A percentile compares a stretch with the other conserved stretches of the same genome.
Evolutionary conservation across 106 monocot genomes (phyloP).

Genomic region (Gastrodia elata): DNA sequence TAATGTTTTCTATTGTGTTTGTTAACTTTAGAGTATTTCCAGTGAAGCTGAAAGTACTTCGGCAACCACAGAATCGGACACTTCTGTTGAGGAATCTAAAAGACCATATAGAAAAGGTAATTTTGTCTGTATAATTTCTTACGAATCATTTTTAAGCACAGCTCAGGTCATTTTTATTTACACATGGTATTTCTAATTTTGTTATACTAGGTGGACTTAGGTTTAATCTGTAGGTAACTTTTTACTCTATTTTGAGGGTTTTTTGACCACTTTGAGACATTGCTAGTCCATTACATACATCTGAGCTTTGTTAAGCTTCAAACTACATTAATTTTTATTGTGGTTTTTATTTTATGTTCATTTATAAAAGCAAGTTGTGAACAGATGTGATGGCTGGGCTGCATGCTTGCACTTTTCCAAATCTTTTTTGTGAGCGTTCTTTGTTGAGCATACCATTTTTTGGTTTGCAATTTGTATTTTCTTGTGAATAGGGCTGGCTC

Average conservation of each 20-base stretch:
- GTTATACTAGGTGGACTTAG: not conserved
- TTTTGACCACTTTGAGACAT: not conserved
- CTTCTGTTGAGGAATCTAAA: not conserved
- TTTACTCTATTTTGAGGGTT: not conserved
- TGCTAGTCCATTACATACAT: too few species aligned
- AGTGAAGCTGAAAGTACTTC: conserved; percentile 1
- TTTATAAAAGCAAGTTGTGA: too few species aligned
- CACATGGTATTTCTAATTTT: not conserved
- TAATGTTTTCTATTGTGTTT: not conserved
- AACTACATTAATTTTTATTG: too few species aligned
- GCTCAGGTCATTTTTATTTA: not conserved
- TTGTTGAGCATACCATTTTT: too few species aligned
- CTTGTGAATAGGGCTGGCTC: too few species aligned
- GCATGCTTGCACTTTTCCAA: too few species aligned
- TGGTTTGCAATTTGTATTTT: too few species aligned
- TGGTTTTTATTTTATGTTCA: too few species aligned
- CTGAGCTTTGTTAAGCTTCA: too few species aligned
- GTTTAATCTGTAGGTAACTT: not conserved
- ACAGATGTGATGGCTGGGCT: too few species aligned
- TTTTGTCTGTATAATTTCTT: not conserved
- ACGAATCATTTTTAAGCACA: not conserved
- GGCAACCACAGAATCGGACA: not conserved
- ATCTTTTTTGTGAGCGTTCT: too few species aligned
- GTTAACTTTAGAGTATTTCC: not conserved
- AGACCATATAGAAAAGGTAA: conserved; percentile 7